phyloP scores from a whole-genome alignment of 768 basidiomycete genomes.

The Vishniacozyma victoriae region DNA sequence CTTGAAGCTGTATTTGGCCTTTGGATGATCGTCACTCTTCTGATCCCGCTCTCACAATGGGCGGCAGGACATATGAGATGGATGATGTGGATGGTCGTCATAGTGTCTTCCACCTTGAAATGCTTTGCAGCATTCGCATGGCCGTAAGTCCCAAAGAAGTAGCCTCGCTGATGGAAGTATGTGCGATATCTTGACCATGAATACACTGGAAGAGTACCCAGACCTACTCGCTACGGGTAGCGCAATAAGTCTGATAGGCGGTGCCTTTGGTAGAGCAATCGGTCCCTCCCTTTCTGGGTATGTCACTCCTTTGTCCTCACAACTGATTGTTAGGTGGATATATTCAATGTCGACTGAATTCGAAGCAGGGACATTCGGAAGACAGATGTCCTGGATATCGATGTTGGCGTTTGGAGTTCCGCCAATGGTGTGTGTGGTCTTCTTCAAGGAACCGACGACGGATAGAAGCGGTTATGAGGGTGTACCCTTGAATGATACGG shows the following conservation, averaged over 20 bases:
- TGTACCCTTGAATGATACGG: conserved; percentile 14
- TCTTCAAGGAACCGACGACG: background rate
- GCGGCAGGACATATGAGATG: conserved; percentile 8
- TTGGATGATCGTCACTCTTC: conserved; percentile 16
- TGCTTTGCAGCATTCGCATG: conserved; percentile 19
- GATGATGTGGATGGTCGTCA: conserved; percentile 17
- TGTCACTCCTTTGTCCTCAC: background rate
- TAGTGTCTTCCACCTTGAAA: conserved; percentile 3
- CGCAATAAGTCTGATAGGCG: conserved; percentile 27
- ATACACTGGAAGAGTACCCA: conserved; percentile 28
- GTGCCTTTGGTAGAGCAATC: conserved; percentile 24
- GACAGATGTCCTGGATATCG: conserved; percentile 27
- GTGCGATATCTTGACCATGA: background rate
- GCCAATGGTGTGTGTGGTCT: background rate
- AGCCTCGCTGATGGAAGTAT: background rate
- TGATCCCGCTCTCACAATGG: conserved; percentile 24
- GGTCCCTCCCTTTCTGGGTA: conserved; percentile 30
- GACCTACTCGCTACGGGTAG: conserved; percentile 24
- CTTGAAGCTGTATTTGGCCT: conserved; percentile 6
- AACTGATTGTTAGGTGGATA: conserved; percentile 15
- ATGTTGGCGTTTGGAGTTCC: conserved; percentile 16
- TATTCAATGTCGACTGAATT: conserved; percentile 34
- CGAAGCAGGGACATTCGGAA: conserved; percentile 12
- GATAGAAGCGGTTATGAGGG: conserved; percentile 9
- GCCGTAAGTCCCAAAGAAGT: conserved; percentile 18